These are phyloP conservation scores for Breynia disticha DNA, from an alignment of 441 rosid species.

Conservation along the genomic window DNA sequence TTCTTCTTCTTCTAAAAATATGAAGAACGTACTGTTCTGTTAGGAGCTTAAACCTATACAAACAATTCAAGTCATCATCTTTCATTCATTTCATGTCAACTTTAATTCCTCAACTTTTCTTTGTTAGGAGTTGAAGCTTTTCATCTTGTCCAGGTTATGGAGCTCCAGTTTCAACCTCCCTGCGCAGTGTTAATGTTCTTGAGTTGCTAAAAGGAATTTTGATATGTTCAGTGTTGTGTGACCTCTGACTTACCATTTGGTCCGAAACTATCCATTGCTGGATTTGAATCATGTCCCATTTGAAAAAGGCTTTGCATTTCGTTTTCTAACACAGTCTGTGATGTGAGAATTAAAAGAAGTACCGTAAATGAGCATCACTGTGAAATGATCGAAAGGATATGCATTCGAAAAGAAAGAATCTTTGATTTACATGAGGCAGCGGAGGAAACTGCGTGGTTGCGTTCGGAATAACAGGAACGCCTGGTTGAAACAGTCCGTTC, in stretches of 20 bases:
- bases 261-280: constrained; percentile 45
- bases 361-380: not conserved
- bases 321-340: constrained; percentile 46
- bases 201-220: not conserved
- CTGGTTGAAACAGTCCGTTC: constrained; percentile 32
- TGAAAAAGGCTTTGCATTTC: constrained; percentile 62
- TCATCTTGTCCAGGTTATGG: constrained; percentile 19
- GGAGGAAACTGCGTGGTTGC: constrained; percentile 46
- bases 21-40: constrained; percentile 42
- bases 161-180: constrained; percentile 65
- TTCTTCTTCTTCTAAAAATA: constrained; percentile 48
- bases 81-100: constrained; percentile 21
- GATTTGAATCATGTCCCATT: constrained; percentile 55
- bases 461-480: constrained; percentile 34
- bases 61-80: constrained; percentile 14
- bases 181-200: constrained; percentile 15
- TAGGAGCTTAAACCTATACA: constrained; percentile 48
- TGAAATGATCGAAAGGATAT: not conserved
- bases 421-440: constrained; percentile 42
- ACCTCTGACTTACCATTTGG: constrained; percentile 37
- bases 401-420: not conserved
- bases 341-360: constrained; percentile 15
- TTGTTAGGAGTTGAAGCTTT: constrained; percentile 16
- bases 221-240: constrained; percentile 1
- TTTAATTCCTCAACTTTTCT: constrained; percentile 17